phyloP scores from a whole-genome alignment of 2,329 filamentous ascomycete species.

The Arthrobotrys conoides region DNA sequence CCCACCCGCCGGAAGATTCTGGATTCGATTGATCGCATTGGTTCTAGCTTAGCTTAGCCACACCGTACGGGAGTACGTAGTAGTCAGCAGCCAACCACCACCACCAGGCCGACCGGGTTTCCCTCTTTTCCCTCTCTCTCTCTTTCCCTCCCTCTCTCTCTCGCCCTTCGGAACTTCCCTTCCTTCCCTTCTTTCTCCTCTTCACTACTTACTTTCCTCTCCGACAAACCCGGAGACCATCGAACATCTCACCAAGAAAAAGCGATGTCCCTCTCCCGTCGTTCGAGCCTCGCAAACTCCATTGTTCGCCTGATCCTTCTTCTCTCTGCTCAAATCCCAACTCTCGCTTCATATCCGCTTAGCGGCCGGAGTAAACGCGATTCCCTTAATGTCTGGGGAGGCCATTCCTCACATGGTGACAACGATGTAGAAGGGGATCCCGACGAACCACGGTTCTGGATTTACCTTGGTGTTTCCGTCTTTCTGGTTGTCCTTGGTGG shows the following conservation, averaged over 20 bases:
- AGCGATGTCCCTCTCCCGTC: slow-evolving; percentile 38
- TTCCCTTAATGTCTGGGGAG: slow-evolving; percentile 36
- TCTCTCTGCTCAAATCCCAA: slow-evolving; percentile 57
- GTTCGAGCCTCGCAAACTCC: slow-evolving; percentile 38
- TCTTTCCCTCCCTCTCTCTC: neutral
- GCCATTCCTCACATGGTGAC: slow-evolving; percentile 29
- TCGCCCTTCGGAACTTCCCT: neutral
- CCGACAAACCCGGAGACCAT: neutral
- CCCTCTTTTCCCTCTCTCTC: neutral
- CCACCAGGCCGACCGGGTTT: neutral
- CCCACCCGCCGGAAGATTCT: slow-evolving; percentile 8
- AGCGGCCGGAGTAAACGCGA: slow-evolving; percentile 27
- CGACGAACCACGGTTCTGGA: slow-evolving; percentile 79
- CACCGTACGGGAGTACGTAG: too few relatives aligned
- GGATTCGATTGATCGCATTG: neutral
- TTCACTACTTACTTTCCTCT: neutral
- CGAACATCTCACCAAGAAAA: neutral
- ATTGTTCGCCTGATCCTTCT: slow-evolving; percentile 43
- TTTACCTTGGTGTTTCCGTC: slow-evolving; percentile 83
- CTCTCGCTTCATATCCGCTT: slow-evolving; percentile 52
- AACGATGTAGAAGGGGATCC: slow-evolving; percentile 66
- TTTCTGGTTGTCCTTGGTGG: slow-evolving; percentile 88
- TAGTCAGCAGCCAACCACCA: too few relatives aligned
- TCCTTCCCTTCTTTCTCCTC: neutral
- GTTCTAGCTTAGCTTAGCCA: neutral